Conservation (phyloP, 164 flowering plant genomes). For the Platanus orientalis region DNA sequence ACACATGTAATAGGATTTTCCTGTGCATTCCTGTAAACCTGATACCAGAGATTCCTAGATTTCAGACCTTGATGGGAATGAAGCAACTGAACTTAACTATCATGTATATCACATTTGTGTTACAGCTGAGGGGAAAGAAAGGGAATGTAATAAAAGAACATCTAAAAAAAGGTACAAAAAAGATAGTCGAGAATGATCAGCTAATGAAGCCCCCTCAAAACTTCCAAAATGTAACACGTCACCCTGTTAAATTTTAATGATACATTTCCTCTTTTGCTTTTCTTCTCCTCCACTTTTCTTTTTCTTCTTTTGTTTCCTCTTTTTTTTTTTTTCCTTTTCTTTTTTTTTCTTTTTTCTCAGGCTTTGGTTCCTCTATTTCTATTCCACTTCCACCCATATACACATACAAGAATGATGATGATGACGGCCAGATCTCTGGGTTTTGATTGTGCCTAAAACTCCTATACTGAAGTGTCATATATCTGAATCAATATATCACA, state of each 20-base stretch:
- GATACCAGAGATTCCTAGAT: too few relatives aligned
- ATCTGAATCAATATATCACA: constrained; percentile 61
- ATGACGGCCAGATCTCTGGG: constrained; percentile 10
- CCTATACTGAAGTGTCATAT: constrained; percentile 27
- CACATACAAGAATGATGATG: constrained; percentile 52
- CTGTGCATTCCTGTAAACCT: too few relatives aligned
- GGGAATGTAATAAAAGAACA: background rate
- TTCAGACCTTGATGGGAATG: too few relatives aligned
- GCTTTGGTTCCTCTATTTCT: constrained; percentile 9
- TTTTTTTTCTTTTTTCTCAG: constrained; percentile 10
- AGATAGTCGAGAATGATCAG: background rate
- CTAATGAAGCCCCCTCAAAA: constrained; percentile 10
- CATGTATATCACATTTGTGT: background rate
- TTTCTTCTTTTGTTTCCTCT: background rate
- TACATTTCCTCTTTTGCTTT: constrained; percentile 3
- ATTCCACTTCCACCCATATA: constrained; percentile 38
- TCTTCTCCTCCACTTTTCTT: background rate
- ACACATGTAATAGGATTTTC: too few relatives aligned
- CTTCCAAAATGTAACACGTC: constrained; percentile 34
- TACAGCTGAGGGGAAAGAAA: background rate
- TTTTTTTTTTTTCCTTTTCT: constrained; percentile 3
- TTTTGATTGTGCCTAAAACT: constrained; percentile 22
- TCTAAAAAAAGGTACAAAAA: background rate
- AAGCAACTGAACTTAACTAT: too few relatives aligned
- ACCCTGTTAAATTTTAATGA: constrained; percentile 25